Evolutionary conservation across 768 basidiomycete genomes (phyloP), one percentile per base, ranked within the genome.

Genomic region (Tricholoma terreum): DNA sequence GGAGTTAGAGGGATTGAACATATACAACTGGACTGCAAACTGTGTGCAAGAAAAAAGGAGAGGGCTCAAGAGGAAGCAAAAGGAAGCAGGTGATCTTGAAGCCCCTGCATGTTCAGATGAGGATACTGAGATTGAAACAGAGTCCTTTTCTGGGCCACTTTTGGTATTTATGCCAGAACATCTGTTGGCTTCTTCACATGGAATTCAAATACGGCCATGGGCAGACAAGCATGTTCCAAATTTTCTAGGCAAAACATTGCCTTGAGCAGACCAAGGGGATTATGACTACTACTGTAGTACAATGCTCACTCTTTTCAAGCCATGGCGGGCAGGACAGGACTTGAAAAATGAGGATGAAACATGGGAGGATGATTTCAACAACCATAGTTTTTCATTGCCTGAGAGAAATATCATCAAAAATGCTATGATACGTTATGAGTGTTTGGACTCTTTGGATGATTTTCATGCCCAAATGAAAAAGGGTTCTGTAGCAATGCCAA

Each of bases 281-380:
- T 40, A 63, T 4, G 69, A 71, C 17, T 72, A 60, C 45, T 74
- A 73, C 43, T 74, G 69, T 42, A 45, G 34, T 10, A 65, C 71
- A 30, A 40, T 53, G 52, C 15, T 53, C 8, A 53, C 52, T 17
- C 31, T 53, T 15, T 53, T 73, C 50, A 65, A 63, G 35, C 70
- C 69, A 0, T 73, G 73, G 71, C 14, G 65, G 10, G 6, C 50
- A 15, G 67, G 63, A n/a, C n/a, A n/a, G n/a, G n/a, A n/a, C n/a
- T n/a, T n/a, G n/a, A n/a, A n/a, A n/a, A n/a, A n/a, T n/a, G n/a
- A n/a, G 69, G 64, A 63, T 55, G 57, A 65, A 12, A 54, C 62
- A 1, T 71, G n/a, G n/a, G n/a, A n/a, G n/a, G n/a, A n/a, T n/a
- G n/a, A n/a, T n/a, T n/a, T n/a, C n/a, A n/a, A n/a, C n/a, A n/a